Percentiles rank a stretch among this genome's conserved stretches.
Evolutionary conservation across 2,329 filamentous ascomycete species (phyloP).

Genomic region (Stagonosporopsis cucurbitacearum): DNA sequence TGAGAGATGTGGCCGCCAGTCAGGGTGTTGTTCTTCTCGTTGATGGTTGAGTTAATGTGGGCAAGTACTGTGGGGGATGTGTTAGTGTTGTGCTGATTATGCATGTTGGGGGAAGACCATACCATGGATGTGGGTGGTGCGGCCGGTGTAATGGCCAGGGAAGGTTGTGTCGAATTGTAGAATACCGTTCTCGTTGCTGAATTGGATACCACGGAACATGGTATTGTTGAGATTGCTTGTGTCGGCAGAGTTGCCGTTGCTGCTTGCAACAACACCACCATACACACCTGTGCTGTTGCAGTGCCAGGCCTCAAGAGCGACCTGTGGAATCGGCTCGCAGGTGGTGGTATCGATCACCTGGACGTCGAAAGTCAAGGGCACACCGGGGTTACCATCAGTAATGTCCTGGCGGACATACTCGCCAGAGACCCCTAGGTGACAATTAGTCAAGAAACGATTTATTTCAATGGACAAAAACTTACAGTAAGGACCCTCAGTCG

Average conservation of each 20-base stretch:
- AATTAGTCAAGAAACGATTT: background rate
- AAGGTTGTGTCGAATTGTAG: conserved; percentile 55
- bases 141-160: conserved; percentile 48
- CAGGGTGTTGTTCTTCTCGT: conserved; percentile 55
- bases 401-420: conserved; percentile 58
- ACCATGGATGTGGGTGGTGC: conserved; percentile 33
- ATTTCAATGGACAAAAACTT: background rate
- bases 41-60: conserved; percentile 41
- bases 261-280: conserved; percentile 49
- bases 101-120: background rate
- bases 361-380: conserved; percentile 57
- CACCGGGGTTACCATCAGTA: conserved; percentile 54
- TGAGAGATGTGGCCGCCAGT: conserved; percentile 59
- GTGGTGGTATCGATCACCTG: conserved; percentile 60
- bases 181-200: conserved; percentile 54
- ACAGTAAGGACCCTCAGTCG: conserved; percentile 36
- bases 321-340: conserved; percentile 56
- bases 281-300: conserved; percentile 50
- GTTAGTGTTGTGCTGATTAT: background rate
- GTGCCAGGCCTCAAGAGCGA: conserved; percentile 59
- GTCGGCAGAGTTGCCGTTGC: conserved; percentile 48
- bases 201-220: conserved; percentile 57
- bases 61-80: conserved; percentile 36
- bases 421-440: conserved; percentile 38
- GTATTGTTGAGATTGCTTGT: conserved; percentile 31